Conservation (phyloP, 768 basidiomycete species). For the Baorangia bicolor region DNA sequence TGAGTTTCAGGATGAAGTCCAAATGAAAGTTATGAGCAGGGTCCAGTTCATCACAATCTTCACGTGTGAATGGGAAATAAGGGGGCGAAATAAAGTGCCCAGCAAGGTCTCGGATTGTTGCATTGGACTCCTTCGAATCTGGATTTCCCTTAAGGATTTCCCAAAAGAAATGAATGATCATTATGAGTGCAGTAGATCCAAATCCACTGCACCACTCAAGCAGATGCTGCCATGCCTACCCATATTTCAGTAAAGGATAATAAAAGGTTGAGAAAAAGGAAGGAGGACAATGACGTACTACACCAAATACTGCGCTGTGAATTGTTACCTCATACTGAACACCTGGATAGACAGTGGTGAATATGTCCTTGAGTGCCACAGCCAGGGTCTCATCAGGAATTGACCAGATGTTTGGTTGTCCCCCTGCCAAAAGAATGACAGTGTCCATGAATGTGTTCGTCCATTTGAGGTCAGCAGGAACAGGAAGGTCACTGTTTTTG, state of each 20-base stretch:
- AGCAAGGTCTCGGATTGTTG: neutral
- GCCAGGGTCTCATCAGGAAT: neutral
- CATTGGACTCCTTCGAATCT: neutral
- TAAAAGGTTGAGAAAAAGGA: neutral
- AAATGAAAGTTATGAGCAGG: constrained; percentile 1
- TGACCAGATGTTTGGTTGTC: neutral
- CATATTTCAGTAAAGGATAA: neutral
- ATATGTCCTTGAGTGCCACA: neutral
- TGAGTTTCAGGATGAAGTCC: too few relatives aligned
- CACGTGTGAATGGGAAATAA: neutral
- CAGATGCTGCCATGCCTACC: constrained; percentile 1
- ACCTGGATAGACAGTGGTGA: neutral
- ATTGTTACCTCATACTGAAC: neutral
- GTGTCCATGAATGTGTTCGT: neutral
- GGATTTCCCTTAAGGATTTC: neutral
- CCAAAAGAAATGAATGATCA: constrained; percentile 2
- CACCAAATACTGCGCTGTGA: neutral
- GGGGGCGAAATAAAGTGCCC: neutral
- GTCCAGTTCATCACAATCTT: neutral
- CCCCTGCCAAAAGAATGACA: neutral
- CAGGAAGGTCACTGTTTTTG: neutral
- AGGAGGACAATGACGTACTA: neutral
- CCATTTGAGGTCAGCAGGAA: neutral
- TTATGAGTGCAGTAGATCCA: neutral
- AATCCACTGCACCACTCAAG: constrained; percentile 4